phyloP scores from a whole-genome alignment of 2,329 filamentous ascomycete genomes.

The Samsoniella hepiali region DNA sequence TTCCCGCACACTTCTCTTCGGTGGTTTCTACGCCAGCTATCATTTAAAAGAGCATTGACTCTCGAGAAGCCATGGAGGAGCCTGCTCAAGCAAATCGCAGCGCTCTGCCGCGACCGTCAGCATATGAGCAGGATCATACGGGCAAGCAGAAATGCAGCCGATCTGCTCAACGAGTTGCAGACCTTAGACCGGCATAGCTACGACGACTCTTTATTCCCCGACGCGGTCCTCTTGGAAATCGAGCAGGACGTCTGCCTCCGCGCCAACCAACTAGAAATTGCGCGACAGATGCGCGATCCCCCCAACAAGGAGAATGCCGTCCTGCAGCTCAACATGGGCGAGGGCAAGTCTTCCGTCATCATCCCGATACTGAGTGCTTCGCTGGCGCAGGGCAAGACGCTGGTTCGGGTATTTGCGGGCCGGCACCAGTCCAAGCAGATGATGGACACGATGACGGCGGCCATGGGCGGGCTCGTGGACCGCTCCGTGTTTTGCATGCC shows the following conservation, averaged over 20 bases:
- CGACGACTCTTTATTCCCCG: conserved; percentile 37
- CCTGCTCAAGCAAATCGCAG: neutral
- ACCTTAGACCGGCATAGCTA: neutral
- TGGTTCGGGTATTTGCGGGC: conserved; percentile 58
- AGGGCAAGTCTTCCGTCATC: conserved; percentile 69
- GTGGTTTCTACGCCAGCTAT: neutral
- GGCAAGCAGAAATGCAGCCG: conserved; percentile 32
- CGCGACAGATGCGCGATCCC: conserved; percentile 50
- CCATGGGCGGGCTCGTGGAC: conserved; percentile 54
- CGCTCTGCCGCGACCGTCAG: neutral
- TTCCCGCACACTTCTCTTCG: neutral
- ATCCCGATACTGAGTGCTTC: conserved; percentile 58
- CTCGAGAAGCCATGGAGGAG: neutral
- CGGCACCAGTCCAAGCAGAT: conserved; percentile 62
- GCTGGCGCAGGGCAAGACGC: conserved; percentile 46
- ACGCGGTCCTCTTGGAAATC: conserved; percentile 62
- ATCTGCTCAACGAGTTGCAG: neutral
- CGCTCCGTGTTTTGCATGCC: conserved; percentile 56
- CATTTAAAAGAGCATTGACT: rapidly evolving
- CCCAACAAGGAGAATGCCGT: conserved; percentile 43
- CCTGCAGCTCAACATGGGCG: conserved; percentile 69
- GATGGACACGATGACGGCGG: conserved; percentile 50
- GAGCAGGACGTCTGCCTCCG: conserved; percentile 62
- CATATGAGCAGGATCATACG: conserved; percentile 29
- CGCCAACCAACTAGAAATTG: conserved; percentile 55